Percentiles rank a stretch among this genome's conserved stretches.
Evolutionary conservation across 148 eudicot genomes (phyloP).

Genomic region (Fallopia convolvulus): DNA sequence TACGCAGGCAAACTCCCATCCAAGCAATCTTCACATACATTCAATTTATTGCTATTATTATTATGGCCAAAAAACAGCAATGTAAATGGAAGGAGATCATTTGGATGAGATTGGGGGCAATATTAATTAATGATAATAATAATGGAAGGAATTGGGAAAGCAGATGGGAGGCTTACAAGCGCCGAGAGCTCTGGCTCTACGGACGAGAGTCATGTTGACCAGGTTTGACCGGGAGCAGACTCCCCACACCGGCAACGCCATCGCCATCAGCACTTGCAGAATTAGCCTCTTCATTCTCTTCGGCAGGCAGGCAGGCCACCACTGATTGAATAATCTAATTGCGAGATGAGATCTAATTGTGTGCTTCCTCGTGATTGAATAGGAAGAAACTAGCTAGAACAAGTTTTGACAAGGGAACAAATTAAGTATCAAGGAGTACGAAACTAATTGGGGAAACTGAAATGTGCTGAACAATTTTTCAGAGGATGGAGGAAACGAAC

Average conservation of each 20-base stretch:
- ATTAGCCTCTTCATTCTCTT: neutral
- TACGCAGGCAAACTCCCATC: slow-evolving; percentile 95
- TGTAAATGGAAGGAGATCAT: neutral
- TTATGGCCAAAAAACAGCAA: neutral
- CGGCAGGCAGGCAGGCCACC: too few species aligned
- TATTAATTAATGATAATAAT: neutral
- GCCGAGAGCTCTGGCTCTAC: slow-evolving; percentile 40
- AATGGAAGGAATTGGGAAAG: neutral
- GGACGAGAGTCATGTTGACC: slow-evolving; percentile 67
- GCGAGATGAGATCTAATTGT: neutral
- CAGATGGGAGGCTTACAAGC: slow-evolving; percentile 43
- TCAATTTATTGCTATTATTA: neutral
- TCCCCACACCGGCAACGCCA: neutral
- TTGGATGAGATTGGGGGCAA: neutral
- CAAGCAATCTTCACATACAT: slow-evolving; percentile 62
- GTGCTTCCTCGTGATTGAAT: neutral
- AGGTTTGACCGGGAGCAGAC: slow-evolving; percentile 7
- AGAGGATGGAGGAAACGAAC: neutral
- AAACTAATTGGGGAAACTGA: neutral
- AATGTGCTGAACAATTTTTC: neutral
- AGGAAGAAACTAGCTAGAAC: neutral
- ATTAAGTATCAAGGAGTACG: neutral
- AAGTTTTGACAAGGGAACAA: too few species aligned
- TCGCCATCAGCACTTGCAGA: neutral
- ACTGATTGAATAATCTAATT: too few species aligned